Evolutionary conservation across 768 basidiomycete genomes (phyloP), one percentile per base, ranked within the genome.

Genomic region (Amanita phalloides): DNA sequence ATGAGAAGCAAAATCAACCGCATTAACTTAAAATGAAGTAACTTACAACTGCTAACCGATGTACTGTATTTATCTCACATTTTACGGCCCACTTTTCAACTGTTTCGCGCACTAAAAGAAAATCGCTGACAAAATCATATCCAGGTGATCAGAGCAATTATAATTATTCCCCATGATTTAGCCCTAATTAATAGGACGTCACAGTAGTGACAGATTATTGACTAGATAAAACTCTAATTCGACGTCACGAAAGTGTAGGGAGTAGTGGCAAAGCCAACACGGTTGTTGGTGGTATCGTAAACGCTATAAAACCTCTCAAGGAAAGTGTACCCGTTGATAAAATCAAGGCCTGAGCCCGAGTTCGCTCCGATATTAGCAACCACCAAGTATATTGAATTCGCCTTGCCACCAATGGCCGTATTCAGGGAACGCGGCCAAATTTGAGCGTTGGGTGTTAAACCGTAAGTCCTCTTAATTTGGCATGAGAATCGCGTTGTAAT

Each of bases 341-440:
- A 84, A 66, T 82, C 80, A n/a, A 86, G 71, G 44, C 82, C 81
- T 37, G 70, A 64, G 2, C 81, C 81, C 51, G 70, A 75, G 50
- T 56, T 55, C 48, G 60, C 62, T 37, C 81, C 80, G 43, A 82
- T 58, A 58, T 81, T 77, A 21, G 69, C 70, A 20, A 72, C 66
- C 57, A 82, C 70, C 53, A 82, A 68, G 56, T 82, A 84, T 56
- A 84, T 82, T 50, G 64, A 62, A 56, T 61, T 58, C 3, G 65
- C 57, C 23, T 66, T 61, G 44, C 85, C 85, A 51, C 81, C 81
- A 10, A 87, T 72, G 33, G 66, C 64, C 13, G 66, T 62, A 66
- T 86, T 85, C 54, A 79, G 67, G 3, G 68, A 60, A 46, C 79
- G 76, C 0, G 82, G 83, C 81, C 82, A 86, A 55, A 82, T 78